Evolutionary conservation across 768 basidiomycete species (phyloP).

Genomic region (Kwoniella bestiolae): DNA sequence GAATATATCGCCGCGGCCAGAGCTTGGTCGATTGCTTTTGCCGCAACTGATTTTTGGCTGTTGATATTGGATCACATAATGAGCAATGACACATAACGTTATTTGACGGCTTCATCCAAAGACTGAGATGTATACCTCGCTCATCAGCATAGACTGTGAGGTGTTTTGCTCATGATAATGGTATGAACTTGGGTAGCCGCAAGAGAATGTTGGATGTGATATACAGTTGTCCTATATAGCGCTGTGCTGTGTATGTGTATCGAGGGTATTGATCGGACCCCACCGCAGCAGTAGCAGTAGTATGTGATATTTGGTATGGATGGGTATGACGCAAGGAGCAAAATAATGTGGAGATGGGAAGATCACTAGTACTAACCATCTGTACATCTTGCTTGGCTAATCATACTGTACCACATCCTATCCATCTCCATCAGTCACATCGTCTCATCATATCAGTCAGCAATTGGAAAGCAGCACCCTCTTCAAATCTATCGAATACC

Average conservation of each 20-base stretch:
- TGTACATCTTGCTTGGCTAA: not conserved
- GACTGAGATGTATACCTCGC: too few relatives aligned
- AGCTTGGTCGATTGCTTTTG: not conserved
- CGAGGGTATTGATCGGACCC: not conserved
- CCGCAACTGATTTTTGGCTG: not conserved
- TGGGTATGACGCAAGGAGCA: not conserved
- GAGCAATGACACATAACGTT: not conserved
- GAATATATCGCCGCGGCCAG: not conserved
- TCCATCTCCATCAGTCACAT: not conserved
- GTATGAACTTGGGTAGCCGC: not conserved
- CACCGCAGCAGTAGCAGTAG: not conserved
- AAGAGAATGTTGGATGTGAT: not conserved
- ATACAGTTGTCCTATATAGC: not conserved
- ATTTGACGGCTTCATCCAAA: too few relatives aligned
- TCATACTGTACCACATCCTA: not conserved
- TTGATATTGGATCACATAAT: too few relatives aligned
- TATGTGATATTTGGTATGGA: too few relatives aligned
- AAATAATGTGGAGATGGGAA: not conserved
- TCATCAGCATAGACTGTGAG: too few relatives aligned
- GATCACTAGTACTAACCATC: not conserved
- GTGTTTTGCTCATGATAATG: too few relatives aligned
- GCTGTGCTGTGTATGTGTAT: not conserved
- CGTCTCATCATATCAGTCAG: not conserved
- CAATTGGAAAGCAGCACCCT: not conserved
- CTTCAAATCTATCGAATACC: not conserved